These are phyloP conservation scores for Melastoma malabathricum DNA, from an alignment of 345 rosid genomes.

Conservation along the genomic window DNA sequence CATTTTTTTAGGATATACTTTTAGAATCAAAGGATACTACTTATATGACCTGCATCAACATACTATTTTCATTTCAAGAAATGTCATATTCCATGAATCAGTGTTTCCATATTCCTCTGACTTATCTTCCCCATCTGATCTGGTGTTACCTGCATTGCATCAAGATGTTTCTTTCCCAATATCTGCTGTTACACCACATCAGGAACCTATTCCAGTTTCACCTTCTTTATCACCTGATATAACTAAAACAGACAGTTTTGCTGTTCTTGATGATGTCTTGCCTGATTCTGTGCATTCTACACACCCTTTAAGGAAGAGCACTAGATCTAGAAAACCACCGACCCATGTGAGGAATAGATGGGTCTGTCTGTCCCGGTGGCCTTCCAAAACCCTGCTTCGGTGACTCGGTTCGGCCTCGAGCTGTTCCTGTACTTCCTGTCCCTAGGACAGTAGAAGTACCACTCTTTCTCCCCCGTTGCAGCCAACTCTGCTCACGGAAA, in stretches of 20 bases:
- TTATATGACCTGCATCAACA: not conserved
- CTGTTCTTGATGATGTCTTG: no score
- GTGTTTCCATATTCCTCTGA: no score
- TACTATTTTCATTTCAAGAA: not conserved
- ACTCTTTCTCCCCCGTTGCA: slow-evolving; percentile 68
- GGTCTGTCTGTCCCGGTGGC: slow-evolving; percentile 96
- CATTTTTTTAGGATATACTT: not conserved
- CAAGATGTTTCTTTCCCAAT: no score
- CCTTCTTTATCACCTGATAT: no score
- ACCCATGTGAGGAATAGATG: slow-evolving; percentile 72
- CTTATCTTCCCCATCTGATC: no score
- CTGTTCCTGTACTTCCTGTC: slow-evolving; percentile 92
- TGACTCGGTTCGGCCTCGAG: slow-evolving; percentile 77
- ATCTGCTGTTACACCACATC: no score
- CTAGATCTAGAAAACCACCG: no score
- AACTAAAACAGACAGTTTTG: no score
- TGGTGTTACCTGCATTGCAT: no score
- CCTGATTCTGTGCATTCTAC: no score
- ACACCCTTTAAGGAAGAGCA: no score
- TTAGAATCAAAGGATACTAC: not conserved
- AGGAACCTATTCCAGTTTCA: no score
- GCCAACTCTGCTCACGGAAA: slow-evolving; percentile 41
- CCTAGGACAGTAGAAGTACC: slow-evolving; percentile 90
- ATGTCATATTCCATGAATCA: not conserved
- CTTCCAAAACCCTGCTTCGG: slow-evolving; percentile 90